Conservation (phyloP, 164 flowering plant species). For the Aristolochia californica region DNA sequence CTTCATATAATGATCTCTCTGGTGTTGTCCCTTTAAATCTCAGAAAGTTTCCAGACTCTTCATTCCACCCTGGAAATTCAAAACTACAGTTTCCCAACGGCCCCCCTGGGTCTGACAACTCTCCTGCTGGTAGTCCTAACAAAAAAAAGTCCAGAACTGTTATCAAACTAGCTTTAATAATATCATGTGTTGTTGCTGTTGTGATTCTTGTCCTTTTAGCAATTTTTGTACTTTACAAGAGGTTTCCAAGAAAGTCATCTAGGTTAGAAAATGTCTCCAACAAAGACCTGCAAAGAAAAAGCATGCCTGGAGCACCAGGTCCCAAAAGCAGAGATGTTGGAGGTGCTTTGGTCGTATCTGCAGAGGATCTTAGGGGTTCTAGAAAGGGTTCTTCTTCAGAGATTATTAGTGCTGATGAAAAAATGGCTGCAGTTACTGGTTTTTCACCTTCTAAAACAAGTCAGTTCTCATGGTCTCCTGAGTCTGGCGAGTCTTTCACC, state of each 20-base stretch:
- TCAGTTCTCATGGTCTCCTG: conserved; percentile 81
- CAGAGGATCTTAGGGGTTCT: conserved; percentile 60
- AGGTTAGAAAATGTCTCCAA: conserved; percentile 19
- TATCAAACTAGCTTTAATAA: conserved; percentile 50
- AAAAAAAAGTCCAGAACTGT: conserved; percentile 41
- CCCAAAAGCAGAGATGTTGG: conserved; percentile 37
- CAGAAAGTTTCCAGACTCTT: conserved; percentile 59
- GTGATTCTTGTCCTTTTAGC: conserved; percentile 60
- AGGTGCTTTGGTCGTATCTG: conserved; percentile 54
- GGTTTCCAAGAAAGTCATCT: conserved; percentile 33
- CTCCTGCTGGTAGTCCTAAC: conserved; percentile 17
- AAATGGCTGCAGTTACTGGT: conserved; percentile 42
- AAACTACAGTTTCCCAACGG: conserved; percentile 38
- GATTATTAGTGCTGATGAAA: conserved; percentile 59
- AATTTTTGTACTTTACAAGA: conserved; percentile 38
- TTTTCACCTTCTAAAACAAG: conserved; percentile 68
- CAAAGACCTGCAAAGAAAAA: conserved; percentile 25
- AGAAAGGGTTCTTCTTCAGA: conserved; percentile 76
- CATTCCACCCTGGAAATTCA: conserved; percentile 83
- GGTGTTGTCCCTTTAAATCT: conserved; percentile 81
- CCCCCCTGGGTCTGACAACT: conserved; percentile 35
- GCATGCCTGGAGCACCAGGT: conserved; percentile 30
- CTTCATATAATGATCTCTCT: conserved; percentile 74
- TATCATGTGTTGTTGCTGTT: conserved; percentile 50
- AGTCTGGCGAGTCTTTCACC: conserved; percentile 66